Evolutionary conservation across 75 land plant species (phyloP).

Genomic region (Larix kaempferi): DNA sequence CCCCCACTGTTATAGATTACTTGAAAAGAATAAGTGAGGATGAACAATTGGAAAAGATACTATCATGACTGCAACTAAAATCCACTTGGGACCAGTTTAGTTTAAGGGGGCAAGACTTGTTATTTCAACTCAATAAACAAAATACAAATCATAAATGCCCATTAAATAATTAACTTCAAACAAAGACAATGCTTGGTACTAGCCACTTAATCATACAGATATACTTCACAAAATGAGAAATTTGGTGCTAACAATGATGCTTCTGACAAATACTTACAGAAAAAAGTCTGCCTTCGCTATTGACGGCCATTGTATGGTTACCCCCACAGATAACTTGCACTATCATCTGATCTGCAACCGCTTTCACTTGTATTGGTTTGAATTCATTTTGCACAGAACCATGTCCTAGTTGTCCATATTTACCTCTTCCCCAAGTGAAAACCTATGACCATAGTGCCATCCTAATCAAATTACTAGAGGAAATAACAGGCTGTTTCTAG

Average conservation of each 20-base stretch:
- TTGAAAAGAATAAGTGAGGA: neutral
- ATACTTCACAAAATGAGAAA: slow-evolving; percentile 5
- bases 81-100: neutral
- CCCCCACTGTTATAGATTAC: slow-evolving; percentile 34
- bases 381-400: slow-evolving; percentile 22
- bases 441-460: slow-evolving; percentile 17
- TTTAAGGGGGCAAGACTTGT: neutral
- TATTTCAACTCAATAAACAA: neutral
- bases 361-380: slow-evolving; percentile 32
- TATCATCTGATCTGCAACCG: slow-evolving; percentile 36
- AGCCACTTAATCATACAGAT: neutral
- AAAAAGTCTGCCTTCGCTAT: slow-evolving; percentile 28
- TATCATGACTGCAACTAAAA: neutral
- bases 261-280: slow-evolving; percentile 20
- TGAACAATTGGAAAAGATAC: neutral
- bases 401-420: slow-evolving; percentile 51
- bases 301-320: slow-evolving; percentile 42
- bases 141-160: neutral
- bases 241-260: too few relatives aligned
- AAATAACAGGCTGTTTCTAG: neutral
- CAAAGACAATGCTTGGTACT: neutral
- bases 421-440: slow-evolving; percentile 48
- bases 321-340: slow-evolving; percentile 41
- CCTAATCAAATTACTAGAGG: neutral
- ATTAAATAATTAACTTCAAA: neutral